Base-by-base conservation (phyloP, 2,329 filamentous ascomycete species). In the Neopestalotiopsis sp. region DNA sequence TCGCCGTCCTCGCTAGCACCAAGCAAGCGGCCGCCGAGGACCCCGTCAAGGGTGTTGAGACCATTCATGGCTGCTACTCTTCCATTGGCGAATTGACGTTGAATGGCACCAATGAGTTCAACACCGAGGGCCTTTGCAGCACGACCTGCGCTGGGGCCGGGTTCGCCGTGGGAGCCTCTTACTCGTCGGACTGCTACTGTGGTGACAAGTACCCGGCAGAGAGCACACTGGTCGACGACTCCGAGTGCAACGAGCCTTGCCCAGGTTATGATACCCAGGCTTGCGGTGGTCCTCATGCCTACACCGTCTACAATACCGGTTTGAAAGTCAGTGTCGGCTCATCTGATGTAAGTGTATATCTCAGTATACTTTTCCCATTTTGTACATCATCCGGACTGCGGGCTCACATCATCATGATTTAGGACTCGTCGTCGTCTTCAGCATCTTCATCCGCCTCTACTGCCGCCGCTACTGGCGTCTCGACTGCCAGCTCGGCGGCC, bases 161-260 rank as follows among this genome's bases (percentile, higher is more conserved):
- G 17, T 28, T 45, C 66, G 34, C 32, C 24, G 67, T 69, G 17
- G 63, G 59, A 17, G 69, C 67, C 63, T 59, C 63, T 14, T 60
- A 71, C 13, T 60, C 20, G 17, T 30, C 17, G 28, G 20, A 86
- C 70, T 92, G 90, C 78, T 88, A 82, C 73, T 92, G 90, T 75
- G 90, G 89, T 70, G 81, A 89, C 72, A 75, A 82, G 70, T 74
- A 90, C 38, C 90, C 90, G 1, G 78, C 84, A 32, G 72, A 78
- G 28, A 81, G 80, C 52, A 79, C 78, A 67, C 83, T 88, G 75
- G 83, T 85, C n/a, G 77, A 79, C 66, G 81, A 85, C 72, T 77
- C 76, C 65, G 78, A 84, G 45, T 92, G 90, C 79, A 80, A 82
- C 74, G 81, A 79, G 5, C 70, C 79, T 1, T 92, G 90, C 74